Base-by-base conservation (phyloP, 78 protist species). In the Dictyostelium brefeldianum region DNA sequence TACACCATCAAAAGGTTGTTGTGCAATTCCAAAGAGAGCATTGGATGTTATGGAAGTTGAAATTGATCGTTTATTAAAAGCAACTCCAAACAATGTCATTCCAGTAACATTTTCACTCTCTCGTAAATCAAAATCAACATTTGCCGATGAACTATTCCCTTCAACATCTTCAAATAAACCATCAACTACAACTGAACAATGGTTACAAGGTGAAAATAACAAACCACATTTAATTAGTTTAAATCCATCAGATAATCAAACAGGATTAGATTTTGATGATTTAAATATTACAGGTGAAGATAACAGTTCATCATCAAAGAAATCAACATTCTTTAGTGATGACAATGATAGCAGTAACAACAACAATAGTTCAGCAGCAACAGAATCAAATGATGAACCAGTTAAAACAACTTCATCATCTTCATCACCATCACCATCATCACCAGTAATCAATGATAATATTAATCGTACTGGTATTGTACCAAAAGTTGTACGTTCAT, bases 11-110 rank as follows among this genome's bases (percentile, higher is more conserved):
- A 92, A 92, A 43, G 98, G 98, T 64, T 29, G 96, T 59, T 93
- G 96, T 29, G 56, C 80, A 17, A 18, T 98, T 59, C 98, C 98
- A 73, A 98, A 98, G 97, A 82, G 97, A n/a, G 96, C 84, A 22
- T 53, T 81, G 64, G 90, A 94, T 51, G 90, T 94, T 15, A 94
- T 94, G 96, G 92, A 83, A 46, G 90, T 48, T 65, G 96, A 94
- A 51, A 79, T 94, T 12, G 62, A 77, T 27, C 46, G 91, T n/a
- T 1, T 94, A 9, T 57, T 89, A 54, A 94, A 85, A 46, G 57
- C 90, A 6, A 94, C 96, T 8, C 59, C 85, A 17, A 87, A 84
- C 46, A 83, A 75, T 50, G 69, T 85, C 67, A 56, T 87, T 15
- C 96, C 96, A 64, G 71, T 89, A 79, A 70, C 89, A 59, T 94